These are phyloP conservation scores for Fusarium nodosum DNA, from an alignment of 2,329 filamentous ascomycete genomes.

Conservation along the genomic window DNA sequence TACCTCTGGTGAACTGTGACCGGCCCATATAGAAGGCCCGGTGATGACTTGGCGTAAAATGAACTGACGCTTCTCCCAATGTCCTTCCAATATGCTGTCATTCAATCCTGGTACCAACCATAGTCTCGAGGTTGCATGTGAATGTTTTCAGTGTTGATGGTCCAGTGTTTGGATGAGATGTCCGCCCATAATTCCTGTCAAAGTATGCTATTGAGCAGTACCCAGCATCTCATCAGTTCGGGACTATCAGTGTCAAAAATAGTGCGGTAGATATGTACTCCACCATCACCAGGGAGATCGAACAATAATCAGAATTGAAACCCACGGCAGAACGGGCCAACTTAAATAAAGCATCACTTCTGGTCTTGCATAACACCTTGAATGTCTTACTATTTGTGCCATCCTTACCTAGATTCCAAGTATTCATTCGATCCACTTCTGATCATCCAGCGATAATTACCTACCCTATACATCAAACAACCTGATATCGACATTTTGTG, in stretches of 20 bases:
- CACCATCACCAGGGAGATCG: background rate
- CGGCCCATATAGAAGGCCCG: constrained; percentile 12
- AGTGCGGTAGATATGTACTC: background rate
- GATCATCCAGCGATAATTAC: background rate
- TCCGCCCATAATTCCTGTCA: too few relatives aligned
- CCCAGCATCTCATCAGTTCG: background rate
- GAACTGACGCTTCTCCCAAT: constrained; percentile 21
- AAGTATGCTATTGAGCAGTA: background rate
- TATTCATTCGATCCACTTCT: background rate
- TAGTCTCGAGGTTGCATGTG: background rate
- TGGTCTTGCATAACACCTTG: background rate
- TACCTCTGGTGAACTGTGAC: constrained; percentile 42
- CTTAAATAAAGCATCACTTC: background rate
- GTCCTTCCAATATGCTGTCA: background rate
- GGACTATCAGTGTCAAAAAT: background rate
- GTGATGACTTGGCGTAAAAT: constrained; percentile 22
- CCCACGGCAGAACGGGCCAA: background rate
- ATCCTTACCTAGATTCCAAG: background rate
- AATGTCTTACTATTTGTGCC: background rate
- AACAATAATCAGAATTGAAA: background rate
- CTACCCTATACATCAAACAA: background rate
- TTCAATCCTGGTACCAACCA: background rate
- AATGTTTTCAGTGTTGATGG: background rate
- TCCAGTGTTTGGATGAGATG: background rate
- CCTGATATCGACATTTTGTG: background rate